Base-by-base conservation (phyloP, 768 basidiomycete genomes). In the Rhodotorula kratochvilovae region DNA sequence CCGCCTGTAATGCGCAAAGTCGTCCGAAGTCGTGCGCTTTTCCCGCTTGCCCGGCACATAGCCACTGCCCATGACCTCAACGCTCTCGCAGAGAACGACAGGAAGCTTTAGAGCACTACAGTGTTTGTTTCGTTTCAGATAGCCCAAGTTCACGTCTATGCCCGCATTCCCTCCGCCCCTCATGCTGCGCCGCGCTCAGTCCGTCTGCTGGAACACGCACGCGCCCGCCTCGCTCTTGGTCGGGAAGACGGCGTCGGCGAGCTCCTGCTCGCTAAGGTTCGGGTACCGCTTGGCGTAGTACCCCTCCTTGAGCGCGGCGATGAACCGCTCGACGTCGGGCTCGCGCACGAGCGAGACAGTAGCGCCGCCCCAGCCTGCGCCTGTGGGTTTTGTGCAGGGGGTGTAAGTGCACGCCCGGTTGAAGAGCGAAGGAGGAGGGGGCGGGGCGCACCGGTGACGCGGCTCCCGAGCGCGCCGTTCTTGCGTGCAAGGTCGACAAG, bases 281-380 rank as follows among this genome's bases (percentile, higher is more conserved):
- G 79, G 90, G 92, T n/a, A 88, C 85, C 27, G 78, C 80, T 75
- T 75, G 21, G 12, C 45, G 68, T 75, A 75, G 78, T 91, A 93
- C 8, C 80, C 81, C n/a, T 81, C 81, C 77, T 83, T 85, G 27
- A 93, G 81, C 73, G 83, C 83, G 71, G 81, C 77, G 56, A 92
- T 87, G 79, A 94, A 93, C 15, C 76, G 70, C 0, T 85, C 83
- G 5, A 90, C 89, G 55, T 85, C 76, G 29, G 82, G 80, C 77
- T 89, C 88, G 13, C 86, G 84, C 25, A 93, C 88, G 29, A 93
- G 84, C 13, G 90, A 91, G 31, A 93, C 88, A 0, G 89, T 89
- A 77, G 91, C 92, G 11, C 92, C 92, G 48, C 92, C 92, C 91
- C 91, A 95, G 7, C 91, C 91, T 0, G 91, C 91, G 39, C 90